Conservation (phyloP, 139 green algal species). For the Chlorella sorokiniana region DNA sequence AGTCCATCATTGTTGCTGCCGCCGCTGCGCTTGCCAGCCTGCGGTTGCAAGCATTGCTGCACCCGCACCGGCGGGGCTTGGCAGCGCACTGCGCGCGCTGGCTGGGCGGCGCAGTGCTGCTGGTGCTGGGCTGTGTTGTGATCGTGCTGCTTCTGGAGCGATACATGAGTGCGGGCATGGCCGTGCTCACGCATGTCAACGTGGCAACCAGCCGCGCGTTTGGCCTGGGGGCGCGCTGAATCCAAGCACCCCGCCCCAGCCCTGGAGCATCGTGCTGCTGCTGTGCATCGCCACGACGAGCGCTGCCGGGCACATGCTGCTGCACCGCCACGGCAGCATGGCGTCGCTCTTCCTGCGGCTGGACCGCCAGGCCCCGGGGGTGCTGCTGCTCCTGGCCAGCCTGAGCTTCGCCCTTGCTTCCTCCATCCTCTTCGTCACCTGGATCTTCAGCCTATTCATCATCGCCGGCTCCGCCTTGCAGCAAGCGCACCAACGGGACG, state of each 20-base stretch:
- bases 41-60: not conserved
- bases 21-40: conserved; percentile 9
- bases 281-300: not conserved
- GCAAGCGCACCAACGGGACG: not conserved
- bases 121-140: not conserved
- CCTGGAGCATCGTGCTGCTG: not conserved
- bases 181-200: not conserved
- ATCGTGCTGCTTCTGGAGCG: not conserved
- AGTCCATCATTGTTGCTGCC: not conserved
- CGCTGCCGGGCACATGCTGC: not conserved
- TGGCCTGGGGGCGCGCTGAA: not conserved
- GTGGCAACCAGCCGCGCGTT: not conserved
- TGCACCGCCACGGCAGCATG: not conserved
- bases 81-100: not conserved
- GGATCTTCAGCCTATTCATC: not conserved
- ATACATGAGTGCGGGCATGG: not conserved
- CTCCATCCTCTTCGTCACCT: not conserved
- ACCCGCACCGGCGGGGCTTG: not conserved
- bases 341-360: not conserved
- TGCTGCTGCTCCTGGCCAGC: not conserved
- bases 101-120: not conserved
- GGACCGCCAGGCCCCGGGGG: not conserved
- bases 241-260: not conserved
- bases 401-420: not conserved
- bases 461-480: not conserved